Percentiles rank a stretch among this genome's conserved stretches.
Evolutionary conservation across 1,284 basidiomycete species (phyloP).

Genomic region (Fomitiporia mediterranea): DNA sequence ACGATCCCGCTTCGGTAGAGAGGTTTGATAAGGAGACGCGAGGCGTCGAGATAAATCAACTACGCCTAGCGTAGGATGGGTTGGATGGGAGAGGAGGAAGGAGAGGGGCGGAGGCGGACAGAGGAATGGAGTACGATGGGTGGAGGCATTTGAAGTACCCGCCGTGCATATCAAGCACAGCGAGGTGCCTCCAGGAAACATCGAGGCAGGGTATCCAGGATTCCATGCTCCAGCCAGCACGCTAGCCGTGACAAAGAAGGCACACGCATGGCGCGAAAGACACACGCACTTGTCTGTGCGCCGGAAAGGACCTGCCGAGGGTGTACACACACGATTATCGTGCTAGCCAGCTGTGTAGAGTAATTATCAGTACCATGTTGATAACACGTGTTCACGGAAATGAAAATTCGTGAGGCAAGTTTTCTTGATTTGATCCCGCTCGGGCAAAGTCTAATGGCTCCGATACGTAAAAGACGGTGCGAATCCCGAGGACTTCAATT

Average conservation of each 20-base stretch:
- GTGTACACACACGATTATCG: slow-evolving; percentile 12
- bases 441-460: background rate
- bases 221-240: background rate
- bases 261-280: slow-evolving; percentile 1
- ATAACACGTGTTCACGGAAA: slow-evolving; percentile 15
- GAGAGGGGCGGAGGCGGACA: slow-evolving; percentile 3
- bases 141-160: slow-evolving; percentile 14
- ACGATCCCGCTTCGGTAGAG: background rate
- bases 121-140: background rate
- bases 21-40: background rate
- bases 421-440: background rate
- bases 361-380: slow-evolving; percentile 2
- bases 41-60: background rate
- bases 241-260: slow-evolving; percentile 11
- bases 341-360: slow-evolving; percentile 1
- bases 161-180: slow-evolving; percentile 17
- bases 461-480: background rate
- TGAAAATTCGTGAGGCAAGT: background rate
- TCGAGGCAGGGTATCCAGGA: slow-evolving; percentile 11
- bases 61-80: background rate
- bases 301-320: background rate
- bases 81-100: background rate
- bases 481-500: too few relatives aligned
- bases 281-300: background rate
- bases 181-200: slow-evolving; percentile 19